A percentile compares a stretch with the other conserved stretches of the same genome.
These are phyloP conservation scores for Irpex sp. DNA, from an alignment of 1,284 basidiomycete genomes.

Conservation along the genomic window DNA sequence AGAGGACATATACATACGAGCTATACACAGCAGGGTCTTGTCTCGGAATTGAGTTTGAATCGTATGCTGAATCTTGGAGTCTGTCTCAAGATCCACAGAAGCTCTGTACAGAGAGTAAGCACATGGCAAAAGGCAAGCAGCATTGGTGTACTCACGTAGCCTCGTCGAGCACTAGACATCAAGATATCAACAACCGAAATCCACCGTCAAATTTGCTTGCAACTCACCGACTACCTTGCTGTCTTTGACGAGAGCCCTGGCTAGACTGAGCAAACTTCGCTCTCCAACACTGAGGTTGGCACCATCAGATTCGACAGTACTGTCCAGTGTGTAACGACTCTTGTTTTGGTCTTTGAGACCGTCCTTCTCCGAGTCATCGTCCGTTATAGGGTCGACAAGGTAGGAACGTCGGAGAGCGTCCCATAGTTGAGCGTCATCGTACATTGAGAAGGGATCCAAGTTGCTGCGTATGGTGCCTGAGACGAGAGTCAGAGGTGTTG, in stretches of 20 bases:
- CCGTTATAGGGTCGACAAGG: conserved; percentile 46
- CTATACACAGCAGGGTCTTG: conserved; percentile 27
- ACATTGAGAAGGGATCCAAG: conserved; percentile 70
- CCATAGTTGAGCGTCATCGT: conserved; percentile 75
- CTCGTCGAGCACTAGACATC: conserved; percentile 23
- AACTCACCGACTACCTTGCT: conserved; percentile 33
- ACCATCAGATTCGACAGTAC: conserved; percentile 81
- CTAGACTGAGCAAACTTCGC: conserved; percentile 28
- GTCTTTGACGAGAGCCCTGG: conserved; percentile 28
- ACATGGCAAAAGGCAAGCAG: neutral
- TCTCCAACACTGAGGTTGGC: conserved; percentile 74
- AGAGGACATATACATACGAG: conserved; percentile 18
- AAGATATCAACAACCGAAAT: neutral
- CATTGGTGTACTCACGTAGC: conserved; percentile 21
- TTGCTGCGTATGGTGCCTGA: conserved; percentile 76
- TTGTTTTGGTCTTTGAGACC: conserved; percentile 16
- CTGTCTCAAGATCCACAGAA: conserved; percentile 53
- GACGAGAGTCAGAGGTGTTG: conserved; percentile 2
- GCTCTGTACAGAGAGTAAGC: conserved; percentile 22
- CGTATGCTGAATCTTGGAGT: conserved; percentile 55
- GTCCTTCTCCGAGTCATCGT: conserved; percentile 10
- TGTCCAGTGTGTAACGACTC: conserved; percentile 67
- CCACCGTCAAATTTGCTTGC: neutral
- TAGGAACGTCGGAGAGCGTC: conserved; percentile 79
- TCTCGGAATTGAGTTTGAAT: conserved; percentile 42